Base-by-base conservation (phyloP, 2,329 filamentous ascomycete species). In the Fusarium sp. region DNA sequence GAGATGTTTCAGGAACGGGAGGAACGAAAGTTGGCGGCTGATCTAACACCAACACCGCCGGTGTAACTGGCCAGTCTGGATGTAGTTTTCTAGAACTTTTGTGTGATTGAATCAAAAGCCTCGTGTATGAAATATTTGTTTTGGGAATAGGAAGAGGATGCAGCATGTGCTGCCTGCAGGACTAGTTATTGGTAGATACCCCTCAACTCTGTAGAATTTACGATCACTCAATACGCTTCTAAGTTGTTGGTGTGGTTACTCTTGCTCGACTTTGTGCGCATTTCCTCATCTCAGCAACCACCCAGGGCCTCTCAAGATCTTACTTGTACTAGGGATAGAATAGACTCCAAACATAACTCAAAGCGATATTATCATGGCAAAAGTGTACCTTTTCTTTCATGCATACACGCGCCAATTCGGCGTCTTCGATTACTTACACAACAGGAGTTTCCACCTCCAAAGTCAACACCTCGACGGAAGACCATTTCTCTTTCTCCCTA, bases 1-100 rank as follows among this genome's bases (percentile, higher is more conserved):
- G 91, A 93, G 72, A 83, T 83, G 72, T 72, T 65, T 53, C 77
- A 79, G 45, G 80, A 83, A 67, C 74, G 74, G 29, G 76, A 76
- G 64, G 80, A 83, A 66, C 74, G 74, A 31, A 76, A 76, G 66
- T 64, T 70, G 23, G 46, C 61, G 23, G 48, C 61, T 37, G 62
- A 70, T 31, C 46, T 71, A 5, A 35, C 47, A 21, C 61, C 50
- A 13, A n/a, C 33, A 27, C 45, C 45, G 18, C 40, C 46, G 41
- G 40, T 42, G 27, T 25, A 48, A 14, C 21, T 40, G 39, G 14
- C 20, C 21, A 27, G 31, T 21, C 20, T 40, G 14, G 31, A 27
- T 29, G 27, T 15, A 37, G 18, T 36, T 33, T 20, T 14, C 15
- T 39, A 27, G 15, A 43, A 21, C 20, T 51, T 21, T 33, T 69